These are phyloP conservation scores for Sanghuangporus weigelae DNA, from an alignment of 1,284 basidiomycete genomes.

Conservation along the genomic window DNA sequence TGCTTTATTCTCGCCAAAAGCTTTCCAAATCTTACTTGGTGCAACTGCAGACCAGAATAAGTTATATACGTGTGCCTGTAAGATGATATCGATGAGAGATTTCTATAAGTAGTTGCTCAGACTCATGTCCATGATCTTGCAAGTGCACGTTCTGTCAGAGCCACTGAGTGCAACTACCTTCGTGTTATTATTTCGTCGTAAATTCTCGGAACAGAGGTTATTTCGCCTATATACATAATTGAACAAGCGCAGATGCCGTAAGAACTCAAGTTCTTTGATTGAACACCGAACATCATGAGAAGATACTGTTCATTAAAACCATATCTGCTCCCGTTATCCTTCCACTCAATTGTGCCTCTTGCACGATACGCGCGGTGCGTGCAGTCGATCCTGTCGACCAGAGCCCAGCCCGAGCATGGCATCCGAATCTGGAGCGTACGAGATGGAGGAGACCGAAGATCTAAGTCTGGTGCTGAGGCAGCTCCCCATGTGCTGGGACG, in stretches of 20 bases:
- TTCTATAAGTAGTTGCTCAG: too few species aligned
- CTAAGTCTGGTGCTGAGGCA: background rate
- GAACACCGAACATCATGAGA: background rate
- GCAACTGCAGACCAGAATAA: background rate
- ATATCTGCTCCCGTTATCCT: background rate
- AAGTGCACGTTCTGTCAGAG: too few species aligned
- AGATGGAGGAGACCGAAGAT: background rate
- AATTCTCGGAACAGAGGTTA: too few species aligned
- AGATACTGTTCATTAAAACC: background rate
- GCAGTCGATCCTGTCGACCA: background rate
- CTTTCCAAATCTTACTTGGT: background rate
- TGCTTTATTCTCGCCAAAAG: background rate
- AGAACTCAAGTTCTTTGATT: background rate
- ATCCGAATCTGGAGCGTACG: background rate
- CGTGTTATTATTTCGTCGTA: too few species aligned
- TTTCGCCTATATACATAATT: too few species aligned
- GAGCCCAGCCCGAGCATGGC: background rate
- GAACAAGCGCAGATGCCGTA: background rate
- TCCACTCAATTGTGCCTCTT: background rate
- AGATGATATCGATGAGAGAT: too few species aligned
- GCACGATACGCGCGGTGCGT: background rate
- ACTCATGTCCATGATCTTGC: too few species aligned
- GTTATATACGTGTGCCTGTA: too few species aligned
- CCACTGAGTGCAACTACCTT: too few species aligned
- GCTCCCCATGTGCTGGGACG: slow-evolving; percentile 20